Base-by-base conservation (phyloP, 2,329 filamentous ascomycete genomes). In the Cladosporium colombiae region DNA sequence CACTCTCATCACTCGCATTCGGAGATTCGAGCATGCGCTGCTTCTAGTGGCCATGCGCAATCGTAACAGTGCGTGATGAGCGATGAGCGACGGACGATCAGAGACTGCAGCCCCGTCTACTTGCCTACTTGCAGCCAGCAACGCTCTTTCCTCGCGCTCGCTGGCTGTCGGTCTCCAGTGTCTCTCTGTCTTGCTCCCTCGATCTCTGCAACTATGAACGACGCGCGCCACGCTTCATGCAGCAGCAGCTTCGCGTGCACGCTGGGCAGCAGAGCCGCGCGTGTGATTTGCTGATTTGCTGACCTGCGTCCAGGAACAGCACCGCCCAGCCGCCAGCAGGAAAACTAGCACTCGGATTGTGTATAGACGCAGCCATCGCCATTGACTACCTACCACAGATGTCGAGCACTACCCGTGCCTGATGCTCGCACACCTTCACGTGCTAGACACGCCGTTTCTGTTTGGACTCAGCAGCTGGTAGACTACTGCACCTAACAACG, bases 371-470 rank as follows among this genome's bases (percentile, higher is more conserved):
- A 46, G 40, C 40, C 40, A 46, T 46, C 40, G 5, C 40, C 40
- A 46, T 46, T 35, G 11, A 14, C 16, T 35, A 16, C 14, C 33
- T 31, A n/a, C n/a, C n/a, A n/a, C n/a, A 31, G 29, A 10, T 31
- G 16, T 35, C 5, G 14, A 14, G 35, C 14, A 40, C 14, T 40
- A n/a, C 37, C 37, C 6, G 6, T n/a, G 37, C 18, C 37, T 44
- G 16, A 5, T 10, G n/a, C 18, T 44, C 37, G 37, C 40, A 46
- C 29, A 46, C 27, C 52, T 33, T 55, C 52, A 55, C 52, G 52
- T 55, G 52, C 52, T n/a, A 55, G 52, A 55, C 52, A 55, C 31
- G 18, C 29, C 25, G 27, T n/a, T 27, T 55, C 21, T 55, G 52
- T 55, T 55, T 55, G 52, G 52, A 55, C 52, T 29, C 52, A 33